Percentiles rank a stretch among this genome's conserved stretches.
Conservation (phyloP, 257 asterid genomes). For the Verbena officinalis region DNA sequence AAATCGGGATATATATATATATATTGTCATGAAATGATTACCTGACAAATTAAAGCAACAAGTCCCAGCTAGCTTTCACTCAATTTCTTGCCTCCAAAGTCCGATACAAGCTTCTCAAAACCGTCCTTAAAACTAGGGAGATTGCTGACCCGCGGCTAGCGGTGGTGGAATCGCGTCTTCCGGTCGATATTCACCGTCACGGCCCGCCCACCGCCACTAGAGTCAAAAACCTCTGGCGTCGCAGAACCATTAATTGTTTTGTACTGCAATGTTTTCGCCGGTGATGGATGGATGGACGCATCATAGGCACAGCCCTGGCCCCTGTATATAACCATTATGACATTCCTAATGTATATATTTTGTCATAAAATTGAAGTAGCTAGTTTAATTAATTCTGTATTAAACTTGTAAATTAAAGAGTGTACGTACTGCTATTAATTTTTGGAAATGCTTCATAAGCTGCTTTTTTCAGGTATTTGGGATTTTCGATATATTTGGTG, state of each 20-base stretch:
- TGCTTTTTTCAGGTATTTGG: too few relatives aligned
- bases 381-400: too few relatives aligned
- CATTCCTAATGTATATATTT: too few relatives aligned
- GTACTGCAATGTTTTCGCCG: conserved; percentile 31
- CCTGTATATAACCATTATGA: too few relatives aligned
- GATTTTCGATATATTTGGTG: too few relatives aligned
- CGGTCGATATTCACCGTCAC: conserved; percentile 37
- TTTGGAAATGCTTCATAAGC: too few relatives aligned
- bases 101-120: conserved; percentile 21
- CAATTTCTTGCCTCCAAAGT: conserved; percentile 24
- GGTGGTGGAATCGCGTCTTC: conserved; percentile 36
- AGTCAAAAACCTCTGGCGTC: too few relatives aligned
- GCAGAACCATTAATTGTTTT: conserved; percentile 30
- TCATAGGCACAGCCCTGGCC: conserved; percentile 43
- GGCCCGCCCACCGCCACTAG: conserved; percentile 40
- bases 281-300: conserved; percentile 39
- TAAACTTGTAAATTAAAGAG: too few relatives aligned
- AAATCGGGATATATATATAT: too few relatives aligned
- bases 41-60: conserved; percentile 49
- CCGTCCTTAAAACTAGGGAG: conserved; percentile 32
- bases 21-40: not conserved
- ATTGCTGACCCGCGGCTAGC: conserved; percentile 38
- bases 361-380: too few relatives aligned
- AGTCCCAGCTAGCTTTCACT: conserved; percentile 30
- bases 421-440: too few relatives aligned